phyloP scores from a whole-genome alignment of 1,284 basidiomycete species.

The Cryptococcus sp. region DNA sequence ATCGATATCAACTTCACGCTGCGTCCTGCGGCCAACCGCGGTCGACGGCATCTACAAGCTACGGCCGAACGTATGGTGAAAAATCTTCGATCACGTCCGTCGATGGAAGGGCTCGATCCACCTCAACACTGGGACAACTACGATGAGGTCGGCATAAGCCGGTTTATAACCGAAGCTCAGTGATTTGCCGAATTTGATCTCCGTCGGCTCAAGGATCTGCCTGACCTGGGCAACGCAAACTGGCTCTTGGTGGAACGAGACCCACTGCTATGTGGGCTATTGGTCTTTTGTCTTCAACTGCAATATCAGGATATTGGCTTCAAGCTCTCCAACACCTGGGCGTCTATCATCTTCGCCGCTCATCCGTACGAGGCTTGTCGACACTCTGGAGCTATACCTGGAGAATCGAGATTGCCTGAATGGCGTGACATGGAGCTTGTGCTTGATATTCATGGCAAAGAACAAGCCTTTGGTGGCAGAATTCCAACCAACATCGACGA shows the following conservation, averaged over 20 bases:
- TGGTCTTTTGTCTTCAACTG: conserved; percentile 13
- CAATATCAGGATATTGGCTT: conserved; percentile 12
- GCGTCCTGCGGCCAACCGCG: too few relatives aligned
- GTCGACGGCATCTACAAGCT: not conserved
- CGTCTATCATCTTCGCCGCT: conserved; percentile 6
- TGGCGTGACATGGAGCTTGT: conserved; percentile 17
- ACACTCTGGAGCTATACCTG: not conserved
- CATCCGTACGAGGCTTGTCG: conserved; percentile 12
- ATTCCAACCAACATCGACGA: conserved; percentile 9
- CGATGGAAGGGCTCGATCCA: not conserved
- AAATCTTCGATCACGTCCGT: not conserved
- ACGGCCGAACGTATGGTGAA: not conserved
- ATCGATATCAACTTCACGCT: not conserved
- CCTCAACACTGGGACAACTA: not conserved
- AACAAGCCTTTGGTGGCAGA: conserved; percentile 15
- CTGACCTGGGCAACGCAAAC: not conserved
- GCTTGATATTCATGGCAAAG: conserved; percentile 13
- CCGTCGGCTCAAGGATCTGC: not conserved
- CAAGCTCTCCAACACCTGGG: conserved; percentile 8
- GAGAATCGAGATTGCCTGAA: not conserved
- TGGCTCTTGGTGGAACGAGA: conserved; percentile 5
- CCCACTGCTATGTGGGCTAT: conserved; percentile 14
- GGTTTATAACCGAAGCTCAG: not conserved
- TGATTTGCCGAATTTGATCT: not conserved
- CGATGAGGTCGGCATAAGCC: not conserved